A percentile compares a stretch with the other conserved stretches of the same genome.
Conservation (phyloP, 2,329 filamentous ascomycete species). For the Botrytis byssoidea region DNA sequence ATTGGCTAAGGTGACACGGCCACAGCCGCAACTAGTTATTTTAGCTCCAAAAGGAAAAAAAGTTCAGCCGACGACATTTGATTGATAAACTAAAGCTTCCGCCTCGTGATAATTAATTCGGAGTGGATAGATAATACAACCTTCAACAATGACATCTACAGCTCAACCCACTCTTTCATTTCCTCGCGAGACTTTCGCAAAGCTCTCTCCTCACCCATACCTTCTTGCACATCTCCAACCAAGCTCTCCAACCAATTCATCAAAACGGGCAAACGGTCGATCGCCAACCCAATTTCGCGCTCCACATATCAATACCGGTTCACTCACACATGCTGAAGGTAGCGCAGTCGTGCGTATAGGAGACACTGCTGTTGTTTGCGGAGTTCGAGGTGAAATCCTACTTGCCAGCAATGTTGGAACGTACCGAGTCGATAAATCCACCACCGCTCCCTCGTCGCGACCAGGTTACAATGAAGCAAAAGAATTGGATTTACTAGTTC, state of each 20-base stretch:
- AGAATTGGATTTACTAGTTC: slow-evolving; percentile 75
- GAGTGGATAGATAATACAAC: slow-evolving; percentile 15
- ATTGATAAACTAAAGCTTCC: slow-evolving; percentile 18
- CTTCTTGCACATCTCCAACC: slow-evolving; percentile 83
- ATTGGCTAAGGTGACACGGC: slow-evolving; percentile 3
- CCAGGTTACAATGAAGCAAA: slow-evolving; percentile 46
- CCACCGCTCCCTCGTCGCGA: slow-evolving; percentile 38
- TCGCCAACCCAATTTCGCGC: slow-evolving; percentile 65
- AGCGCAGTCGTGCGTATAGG: slow-evolving; percentile 85
- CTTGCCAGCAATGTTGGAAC: slow-evolving; percentile 71
- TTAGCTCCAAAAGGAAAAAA: slow-evolving; percentile 18
- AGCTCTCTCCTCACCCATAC: slow-evolving; percentile 84
- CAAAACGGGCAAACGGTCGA: slow-evolving; percentile 80
- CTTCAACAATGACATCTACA: slow-evolving; percentile 29
- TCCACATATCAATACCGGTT: slow-evolving; percentile 77
- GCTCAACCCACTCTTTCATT: slow-evolving; percentile 41
- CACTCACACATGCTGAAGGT: slow-evolving; percentile 84
- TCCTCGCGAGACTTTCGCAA: slow-evolving; percentile 74
- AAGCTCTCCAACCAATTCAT: slow-evolving; percentile 47
- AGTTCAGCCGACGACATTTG: slow-evolving; percentile 20
- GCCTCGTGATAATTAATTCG: slow-evolving; percentile 9
- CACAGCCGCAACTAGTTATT: neutral
- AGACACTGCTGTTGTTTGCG: slow-evolving; percentile 92
- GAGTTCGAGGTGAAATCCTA: slow-evolving; percentile 83
- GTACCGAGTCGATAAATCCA: slow-evolving; percentile 49